phyloP scores from a whole-genome alignment of 164 flowering plant species.

The Vitis cinerea region DNA sequence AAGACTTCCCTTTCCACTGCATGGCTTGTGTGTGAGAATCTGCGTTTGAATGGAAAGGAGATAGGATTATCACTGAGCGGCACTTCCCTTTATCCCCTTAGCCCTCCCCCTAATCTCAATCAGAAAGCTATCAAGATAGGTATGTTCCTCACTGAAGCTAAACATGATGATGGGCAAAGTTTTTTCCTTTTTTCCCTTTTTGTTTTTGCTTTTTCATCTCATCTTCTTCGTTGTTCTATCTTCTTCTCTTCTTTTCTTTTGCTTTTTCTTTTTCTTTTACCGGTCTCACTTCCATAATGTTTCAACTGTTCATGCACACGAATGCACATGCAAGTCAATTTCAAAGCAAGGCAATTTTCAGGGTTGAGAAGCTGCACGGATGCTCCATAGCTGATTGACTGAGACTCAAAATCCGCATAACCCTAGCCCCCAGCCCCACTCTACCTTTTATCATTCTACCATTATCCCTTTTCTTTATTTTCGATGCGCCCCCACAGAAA shows the following conservation, averaged over 20 bases:
- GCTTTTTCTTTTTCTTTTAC: background rate
- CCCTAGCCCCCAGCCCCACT: background rate
- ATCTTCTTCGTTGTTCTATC: background rate
- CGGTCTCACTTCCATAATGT: background rate
- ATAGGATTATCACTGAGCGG: too few relatives aligned
- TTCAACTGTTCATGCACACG: slow-evolving; percentile 10
- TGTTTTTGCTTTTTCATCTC: background rate
- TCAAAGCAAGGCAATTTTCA: slow-evolving; percentile 12
- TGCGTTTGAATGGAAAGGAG: too few relatives aligned
- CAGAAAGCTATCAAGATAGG: too few relatives aligned
- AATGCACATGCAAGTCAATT: slow-evolving; percentile 15
- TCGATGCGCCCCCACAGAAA: background rate
- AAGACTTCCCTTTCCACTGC: too few relatives aligned
- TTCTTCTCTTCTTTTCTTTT: background rate
- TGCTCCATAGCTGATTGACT: slow-evolving; percentile 7
- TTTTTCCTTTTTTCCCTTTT: too few relatives aligned
- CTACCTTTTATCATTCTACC: background rate
- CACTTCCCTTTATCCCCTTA: too few relatives aligned
- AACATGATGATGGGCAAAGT: background rate
- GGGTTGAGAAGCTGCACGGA: slow-evolving; percentile 14
- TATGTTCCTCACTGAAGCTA: background rate
- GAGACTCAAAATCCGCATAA: background rate
- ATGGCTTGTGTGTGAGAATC: too few relatives aligned
- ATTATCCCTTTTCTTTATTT: background rate
- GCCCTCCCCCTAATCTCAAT: too few relatives aligned